Conservation (phyloP, 2,329 filamentous ascomycete species). For the Leptographium lundbergii region DNA sequence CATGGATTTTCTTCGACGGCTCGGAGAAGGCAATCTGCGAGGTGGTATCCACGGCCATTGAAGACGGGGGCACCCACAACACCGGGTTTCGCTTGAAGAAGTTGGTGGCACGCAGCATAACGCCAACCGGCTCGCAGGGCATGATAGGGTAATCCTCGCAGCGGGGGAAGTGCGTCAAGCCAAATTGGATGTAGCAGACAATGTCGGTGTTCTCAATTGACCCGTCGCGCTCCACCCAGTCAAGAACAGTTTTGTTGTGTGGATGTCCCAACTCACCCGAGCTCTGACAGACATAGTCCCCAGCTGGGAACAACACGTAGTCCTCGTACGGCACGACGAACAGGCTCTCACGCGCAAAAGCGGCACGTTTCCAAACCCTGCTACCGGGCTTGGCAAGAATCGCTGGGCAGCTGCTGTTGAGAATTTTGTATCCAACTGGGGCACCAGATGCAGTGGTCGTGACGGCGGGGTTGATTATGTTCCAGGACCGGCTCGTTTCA, state of each 20-base stretch:
- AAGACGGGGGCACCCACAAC: constrained; percentile 64
- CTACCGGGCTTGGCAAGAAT: constrained; percentile 71
- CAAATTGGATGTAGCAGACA: constrained; percentile 82
- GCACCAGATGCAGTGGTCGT: constrained; percentile 78
- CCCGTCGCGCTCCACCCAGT: constrained; percentile 59
- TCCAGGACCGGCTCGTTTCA: constrained; percentile 70
- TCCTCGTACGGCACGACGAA: constrained; percentile 80
- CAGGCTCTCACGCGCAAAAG: constrained; percentile 74
- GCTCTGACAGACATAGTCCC: constrained; percentile 78
- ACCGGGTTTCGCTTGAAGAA: constrained; percentile 74
- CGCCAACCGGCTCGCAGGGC: constrained; percentile 74
- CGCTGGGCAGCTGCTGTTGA: constrained; percentile 69
- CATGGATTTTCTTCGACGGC: neutral
- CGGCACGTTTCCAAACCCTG: constrained; percentile 82
- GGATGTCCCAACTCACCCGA: constrained; percentile 57
- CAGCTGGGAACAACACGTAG: constrained; percentile 71
- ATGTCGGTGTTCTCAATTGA: constrained; percentile 71
- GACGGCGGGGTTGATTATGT: constrained; percentile 72
- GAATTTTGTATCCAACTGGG: constrained; percentile 76
- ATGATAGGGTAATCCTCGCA: constrained; percentile 90
- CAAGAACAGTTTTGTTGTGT: constrained; percentile 51
- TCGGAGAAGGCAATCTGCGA: neutral
- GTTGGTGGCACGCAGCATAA: constrained; percentile 66
- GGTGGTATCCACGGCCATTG: neutral
- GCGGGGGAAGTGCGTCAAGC: constrained; percentile 75